A percentile compares a stretch with the other conserved stretches of the same genome.
Evolutionary conservation across 192 early-diverging fungal genomes (phyloP).

Genomic region (Backusella liffmaniae): DNA sequence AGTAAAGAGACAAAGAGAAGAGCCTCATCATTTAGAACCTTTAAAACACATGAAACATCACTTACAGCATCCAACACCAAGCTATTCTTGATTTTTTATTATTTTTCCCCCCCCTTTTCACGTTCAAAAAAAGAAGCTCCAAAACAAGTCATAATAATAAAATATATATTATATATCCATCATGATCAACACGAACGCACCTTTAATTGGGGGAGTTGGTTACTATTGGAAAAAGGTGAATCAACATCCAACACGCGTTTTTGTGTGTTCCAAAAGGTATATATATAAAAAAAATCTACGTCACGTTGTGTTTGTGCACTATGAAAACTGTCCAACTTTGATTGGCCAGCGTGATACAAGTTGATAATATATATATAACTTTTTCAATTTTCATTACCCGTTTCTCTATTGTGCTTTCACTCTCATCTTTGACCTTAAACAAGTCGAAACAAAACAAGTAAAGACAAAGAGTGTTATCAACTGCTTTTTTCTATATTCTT

Average conservation of each 20-base stretch:
- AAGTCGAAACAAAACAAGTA: neutral
- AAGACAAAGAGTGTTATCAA: neutral
- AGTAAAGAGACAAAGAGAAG: slow-evolving; percentile 2
- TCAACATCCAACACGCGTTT: neutral
- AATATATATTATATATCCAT: neutral
- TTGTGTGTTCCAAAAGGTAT: neutral
- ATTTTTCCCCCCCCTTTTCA: neutral
- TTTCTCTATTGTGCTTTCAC: neutral
- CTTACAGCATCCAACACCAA: neutral
- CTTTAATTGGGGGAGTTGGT: too few relatives aligned
- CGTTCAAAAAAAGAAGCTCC: neutral
- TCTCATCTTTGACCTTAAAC: slow-evolving; percentile 3
- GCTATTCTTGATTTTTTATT: neutral
- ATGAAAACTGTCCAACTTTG: neutral
- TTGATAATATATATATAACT: neutral
- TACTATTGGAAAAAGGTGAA: too few relatives aligned
- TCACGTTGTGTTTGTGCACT: neutral
- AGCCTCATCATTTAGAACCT: neutral
- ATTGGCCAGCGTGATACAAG: neutral
- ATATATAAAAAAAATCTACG: neutral
- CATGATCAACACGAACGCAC: too few relatives aligned
- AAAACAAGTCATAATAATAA: too few relatives aligned
- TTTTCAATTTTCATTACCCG: neutral
- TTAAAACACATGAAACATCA: slow-evolving; percentile 11
- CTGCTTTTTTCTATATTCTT: neutral